These are phyloP conservation scores for Udeniomyces megalosporus DNA, from an alignment of 768 basidiomycete species.

Conservation along the genomic window DNA sequence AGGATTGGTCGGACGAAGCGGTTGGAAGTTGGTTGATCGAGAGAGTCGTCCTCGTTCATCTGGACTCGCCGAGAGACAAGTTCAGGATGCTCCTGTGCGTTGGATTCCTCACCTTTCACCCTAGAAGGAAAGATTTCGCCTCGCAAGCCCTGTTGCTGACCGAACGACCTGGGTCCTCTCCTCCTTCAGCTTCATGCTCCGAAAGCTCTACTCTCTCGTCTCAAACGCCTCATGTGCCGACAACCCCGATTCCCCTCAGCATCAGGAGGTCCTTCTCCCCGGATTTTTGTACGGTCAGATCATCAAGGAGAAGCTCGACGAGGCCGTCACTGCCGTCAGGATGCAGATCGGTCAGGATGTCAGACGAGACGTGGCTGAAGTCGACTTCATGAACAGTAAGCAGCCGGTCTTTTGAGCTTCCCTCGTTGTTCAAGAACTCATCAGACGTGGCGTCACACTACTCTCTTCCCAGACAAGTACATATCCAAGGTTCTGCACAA, in stretches of 20 bases:
- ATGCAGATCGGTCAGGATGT: conserved; percentile 56
- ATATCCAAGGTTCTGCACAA: conserved; percentile 55
- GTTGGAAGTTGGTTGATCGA: conserved; percentile 69
- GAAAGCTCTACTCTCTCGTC: conserved; percentile 81
- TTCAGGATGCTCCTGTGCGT: conserved; percentile 84
- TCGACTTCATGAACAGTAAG: conserved; percentile 79
- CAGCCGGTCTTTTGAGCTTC: conserved; percentile 1
- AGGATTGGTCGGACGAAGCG: conserved; percentile 74
- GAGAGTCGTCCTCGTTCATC: conserved; percentile 77
- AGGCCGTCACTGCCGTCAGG: conserved; percentile 48
- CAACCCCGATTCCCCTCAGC: conserved; percentile 96
- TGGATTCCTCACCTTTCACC: background rate
- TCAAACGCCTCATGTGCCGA: conserved; percentile 79
- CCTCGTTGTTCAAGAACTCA: background rate
- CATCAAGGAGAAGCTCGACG: conserved; percentile 91
- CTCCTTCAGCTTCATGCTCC: conserved; percentile 71
- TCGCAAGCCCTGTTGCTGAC: too few relatives aligned
- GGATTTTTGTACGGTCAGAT: conserved; percentile 90
- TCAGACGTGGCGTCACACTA: too few relatives aligned
- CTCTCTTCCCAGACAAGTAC: conserved; percentile 47
- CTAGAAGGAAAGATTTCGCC: background rate
- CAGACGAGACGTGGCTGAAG: conserved; percentile 50
- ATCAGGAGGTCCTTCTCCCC: conserved; percentile 91
- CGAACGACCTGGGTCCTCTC: background rate
- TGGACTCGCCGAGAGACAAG: conserved; percentile 75